Evolutionary conservation across 495 filamentous ascomycete genomes (phyloP).

Genomic region (Penicillium diatomitis): DNA sequence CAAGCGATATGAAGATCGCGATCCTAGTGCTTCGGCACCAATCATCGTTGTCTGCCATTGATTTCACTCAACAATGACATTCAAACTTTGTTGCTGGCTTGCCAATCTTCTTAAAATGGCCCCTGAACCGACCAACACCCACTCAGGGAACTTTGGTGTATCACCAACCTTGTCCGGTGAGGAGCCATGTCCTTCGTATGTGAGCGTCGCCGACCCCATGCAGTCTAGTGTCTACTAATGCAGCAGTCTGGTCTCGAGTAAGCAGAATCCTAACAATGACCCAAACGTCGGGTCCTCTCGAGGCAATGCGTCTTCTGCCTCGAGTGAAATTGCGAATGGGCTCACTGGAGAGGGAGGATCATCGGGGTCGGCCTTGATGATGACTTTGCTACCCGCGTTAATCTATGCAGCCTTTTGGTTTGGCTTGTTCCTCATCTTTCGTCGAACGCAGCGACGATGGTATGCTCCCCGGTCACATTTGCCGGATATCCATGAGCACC

Average conservation of each 20-base stretch:
- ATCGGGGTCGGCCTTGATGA: constrained; percentile 48
- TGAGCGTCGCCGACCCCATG: not conserved
- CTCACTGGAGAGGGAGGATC: constrained; percentile 26
- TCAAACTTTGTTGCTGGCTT: too few relatives aligned
- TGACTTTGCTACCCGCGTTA: constrained; percentile 62
- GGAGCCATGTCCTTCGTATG: constrained; percentile 6
- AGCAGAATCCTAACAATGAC: constrained; percentile 31
- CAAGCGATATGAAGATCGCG: too few relatives aligned
- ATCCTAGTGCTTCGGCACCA: too few relatives aligned
- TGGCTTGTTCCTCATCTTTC: constrained; percentile 62
- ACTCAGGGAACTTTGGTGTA: too few relatives aligned
- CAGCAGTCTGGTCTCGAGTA: not conserved
- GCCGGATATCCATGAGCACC: constrained; percentile 53
- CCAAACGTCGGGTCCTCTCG: constrained; percentile 36
- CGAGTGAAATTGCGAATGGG: constrained; percentile 22
- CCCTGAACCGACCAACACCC: too few relatives aligned
- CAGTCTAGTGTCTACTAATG: not conserved
- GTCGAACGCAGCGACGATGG: constrained; percentile 60
- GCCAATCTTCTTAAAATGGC: too few relatives aligned
- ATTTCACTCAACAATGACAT: too few relatives aligned
- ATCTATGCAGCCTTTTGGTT: constrained; percentile 59
- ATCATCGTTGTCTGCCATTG: too few relatives aligned
- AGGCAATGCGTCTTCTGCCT: constrained; percentile 31
- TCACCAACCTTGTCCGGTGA: too few relatives aligned
- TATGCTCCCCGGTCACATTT: constrained; percentile 81